Percentiles rank a stretch among this genome's conserved stretches.
Evolutionary conservation across 164 flowering plant genomes (phyloP).

Genomic region (Euptelea pleiosperma): DNA sequence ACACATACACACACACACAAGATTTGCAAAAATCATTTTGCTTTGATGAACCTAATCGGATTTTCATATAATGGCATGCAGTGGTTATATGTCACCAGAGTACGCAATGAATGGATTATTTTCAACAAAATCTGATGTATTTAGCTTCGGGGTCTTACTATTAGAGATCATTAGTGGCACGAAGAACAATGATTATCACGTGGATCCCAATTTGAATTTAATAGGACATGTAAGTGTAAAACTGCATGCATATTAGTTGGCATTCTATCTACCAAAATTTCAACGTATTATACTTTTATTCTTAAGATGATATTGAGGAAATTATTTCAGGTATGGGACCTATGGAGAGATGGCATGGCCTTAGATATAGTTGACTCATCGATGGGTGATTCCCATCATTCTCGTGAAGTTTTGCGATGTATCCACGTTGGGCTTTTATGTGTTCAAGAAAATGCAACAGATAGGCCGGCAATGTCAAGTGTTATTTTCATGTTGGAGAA

Average conservation of each 20-base stretch:
- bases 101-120: too few species aligned
- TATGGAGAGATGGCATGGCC: slow-evolving; percentile 28
- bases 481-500: slow-evolving; percentile 20
- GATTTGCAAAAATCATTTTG: too few species aligned
- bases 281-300: too few species aligned
- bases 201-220: slow-evolving; percentile 3
- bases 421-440: slow-evolving; percentile 36
- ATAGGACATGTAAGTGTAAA: slow-evolving; percentile 18
- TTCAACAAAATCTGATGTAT: too few species aligned
- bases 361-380: slow-evolving; percentile 21
- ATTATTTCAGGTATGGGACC: slow-evolving; percentile 24
- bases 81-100: too few species aligned
- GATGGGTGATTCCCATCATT: slow-evolving; percentile 8
- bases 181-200: too few species aligned
- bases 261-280: neutral
- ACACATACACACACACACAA: too few species aligned
- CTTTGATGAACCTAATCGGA: too few species aligned
- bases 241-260: neutral
- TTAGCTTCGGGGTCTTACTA: too few species aligned
- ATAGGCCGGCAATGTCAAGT: slow-evolving; percentile 22
- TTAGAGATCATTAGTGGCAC: too few species aligned
- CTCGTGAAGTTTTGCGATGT: slow-evolving; percentile 21
- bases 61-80: too few species aligned
- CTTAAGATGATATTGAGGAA: neutral
- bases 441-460: slow-evolving; percentile 20